These are phyloP conservation scores for Trichoderma gamsii DNA, from an alignment of 495 filamentous ascomycete genomes.

Conservation along the genomic window DNA sequence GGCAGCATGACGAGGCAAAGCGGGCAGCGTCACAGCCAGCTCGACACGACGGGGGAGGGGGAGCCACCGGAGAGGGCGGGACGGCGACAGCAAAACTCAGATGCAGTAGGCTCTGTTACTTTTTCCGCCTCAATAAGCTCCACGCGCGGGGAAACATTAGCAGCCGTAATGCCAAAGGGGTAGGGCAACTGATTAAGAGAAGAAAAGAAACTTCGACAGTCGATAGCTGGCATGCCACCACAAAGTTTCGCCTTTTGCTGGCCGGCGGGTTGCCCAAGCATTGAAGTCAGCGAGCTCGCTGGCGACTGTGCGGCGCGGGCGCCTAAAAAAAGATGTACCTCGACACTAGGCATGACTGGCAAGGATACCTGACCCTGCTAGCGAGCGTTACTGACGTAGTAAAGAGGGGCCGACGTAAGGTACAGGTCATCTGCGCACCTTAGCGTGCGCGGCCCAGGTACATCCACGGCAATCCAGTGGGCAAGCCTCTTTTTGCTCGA, in stretches of 20 bases:
- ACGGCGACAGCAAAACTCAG: not conserved
- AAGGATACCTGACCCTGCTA: not conserved
- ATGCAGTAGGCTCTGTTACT: not conserved
- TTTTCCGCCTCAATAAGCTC: not conserved
- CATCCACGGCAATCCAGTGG: slow-evolving; percentile 10
- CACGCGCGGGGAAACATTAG: not conserved
- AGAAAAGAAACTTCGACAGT: not conserved
- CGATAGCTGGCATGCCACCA: not conserved
- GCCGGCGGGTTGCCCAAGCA: not conserved
- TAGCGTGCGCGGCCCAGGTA: slow-evolving; percentile 13
- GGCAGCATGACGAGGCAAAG: not conserved
- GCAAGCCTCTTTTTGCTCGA: not conserved
- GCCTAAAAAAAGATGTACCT: slow-evolving; percentile 10
- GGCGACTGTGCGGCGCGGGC: not conserved
- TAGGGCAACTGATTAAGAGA: not conserved
- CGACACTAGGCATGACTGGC: not conserved
- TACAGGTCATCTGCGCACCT: slow-evolving; percentile 14
- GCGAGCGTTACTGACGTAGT: slow-evolving; percentile 2
- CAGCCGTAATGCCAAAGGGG: not conserved
- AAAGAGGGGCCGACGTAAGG: slow-evolving; percentile 8
- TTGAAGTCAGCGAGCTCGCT: not conserved
- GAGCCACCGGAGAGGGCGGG: not conserved
- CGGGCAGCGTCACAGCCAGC: slow-evolving; percentile 7
- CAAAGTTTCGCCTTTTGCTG: slow-evolving; percentile 1
- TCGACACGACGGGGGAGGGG: not conserved